These are phyloP conservation scores for Phlebiopsis flavidoalba DNA, from an alignment of 768 basidiomycete genomes.

Conservation along the genomic window DNA sequence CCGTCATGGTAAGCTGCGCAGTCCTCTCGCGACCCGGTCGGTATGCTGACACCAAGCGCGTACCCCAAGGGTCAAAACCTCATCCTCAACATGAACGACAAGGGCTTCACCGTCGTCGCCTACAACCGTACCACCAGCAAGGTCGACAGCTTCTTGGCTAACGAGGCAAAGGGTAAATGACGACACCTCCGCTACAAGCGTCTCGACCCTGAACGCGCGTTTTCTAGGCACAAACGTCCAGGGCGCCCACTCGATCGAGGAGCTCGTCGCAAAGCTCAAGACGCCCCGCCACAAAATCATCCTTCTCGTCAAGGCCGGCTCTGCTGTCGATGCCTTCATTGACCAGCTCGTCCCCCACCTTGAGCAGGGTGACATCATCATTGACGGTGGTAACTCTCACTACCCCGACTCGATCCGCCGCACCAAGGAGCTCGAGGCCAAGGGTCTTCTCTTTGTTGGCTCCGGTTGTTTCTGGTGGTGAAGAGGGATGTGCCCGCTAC, in stretches of 20 bases:
- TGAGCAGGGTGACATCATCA: conserved; percentile 96
- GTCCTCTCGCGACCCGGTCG: no score
- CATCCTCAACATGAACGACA: conserved; percentile 99
- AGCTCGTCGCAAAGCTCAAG: conserved; percentile 90
- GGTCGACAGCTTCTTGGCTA: conserved; percentile 91
- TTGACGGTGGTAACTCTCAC: conserved; percentile 99
- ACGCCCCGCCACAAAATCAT: conserved; percentile 87
- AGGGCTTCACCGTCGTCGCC: conserved; percentile 94
- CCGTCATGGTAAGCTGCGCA: conserved; percentile 79
- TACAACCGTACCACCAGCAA: conserved; percentile 97
- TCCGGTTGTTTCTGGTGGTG: conserved; percentile 97
- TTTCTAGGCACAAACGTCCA: conserved; percentile 84
- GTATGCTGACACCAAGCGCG: not conserved
- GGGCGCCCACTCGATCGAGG: conserved; percentile 91
- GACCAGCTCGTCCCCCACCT: conserved; percentile 81
- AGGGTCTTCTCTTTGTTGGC: conserved; percentile 95
- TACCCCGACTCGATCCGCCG: conserved; percentile 98
- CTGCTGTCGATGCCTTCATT: conserved; percentile 96
- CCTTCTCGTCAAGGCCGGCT: conserved; percentile 96
- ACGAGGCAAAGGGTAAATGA: conserved; percentile 91
- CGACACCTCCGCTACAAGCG: conserved; percentile 8
- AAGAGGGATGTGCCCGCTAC: conserved; percentile 92
- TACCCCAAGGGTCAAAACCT: conserved; percentile 90
- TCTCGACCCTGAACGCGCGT: conserved; percentile 17
- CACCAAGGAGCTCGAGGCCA: conserved; percentile 84